Percentiles rank a stretch among this genome's conserved stretches.
These are phyloP conservation scores for Penicillium sp. DNA, from an alignment of 2,329 filamentous ascomycete species.

Conservation along the genomic window DNA sequence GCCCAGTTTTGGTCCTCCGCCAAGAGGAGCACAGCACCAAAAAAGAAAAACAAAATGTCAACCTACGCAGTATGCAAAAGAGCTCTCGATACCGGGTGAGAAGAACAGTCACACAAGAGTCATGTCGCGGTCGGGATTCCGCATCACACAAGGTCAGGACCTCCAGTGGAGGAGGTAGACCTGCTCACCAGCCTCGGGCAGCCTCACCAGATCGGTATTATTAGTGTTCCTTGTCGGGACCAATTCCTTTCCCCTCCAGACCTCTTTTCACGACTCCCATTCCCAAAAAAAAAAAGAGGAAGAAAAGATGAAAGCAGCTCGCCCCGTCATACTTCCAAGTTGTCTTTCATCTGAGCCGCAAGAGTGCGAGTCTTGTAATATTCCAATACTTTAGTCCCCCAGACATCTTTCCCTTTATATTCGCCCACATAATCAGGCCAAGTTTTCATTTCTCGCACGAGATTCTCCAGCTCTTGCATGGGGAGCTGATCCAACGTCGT, in stretches of 20 bases:
- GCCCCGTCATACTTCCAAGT: constrained; percentile 8
- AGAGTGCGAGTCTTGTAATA: constrained; percentile 27
- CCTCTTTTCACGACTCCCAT: too few relatives aligned
- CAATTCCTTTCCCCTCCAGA: too few relatives aligned
- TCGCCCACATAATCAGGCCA: constrained; percentile 42
- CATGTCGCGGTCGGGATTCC: too few relatives aligned
- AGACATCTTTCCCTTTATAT: constrained; percentile 43
- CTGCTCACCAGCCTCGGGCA: too few relatives aligned
- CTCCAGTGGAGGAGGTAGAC: too few relatives aligned
- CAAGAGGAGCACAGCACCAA: background rate
- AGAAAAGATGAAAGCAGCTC: background rate
- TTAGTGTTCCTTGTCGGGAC: too few relatives aligned
- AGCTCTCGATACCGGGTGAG: too few relatives aligned
- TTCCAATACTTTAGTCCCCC: constrained; percentile 37
- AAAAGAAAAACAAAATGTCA: constrained; percentile 14
- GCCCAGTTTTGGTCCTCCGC: constrained; percentile 14
- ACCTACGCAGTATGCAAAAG: background rate
- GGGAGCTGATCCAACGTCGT: constrained; percentile 38
- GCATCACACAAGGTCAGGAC: too few relatives aligned
- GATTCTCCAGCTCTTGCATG: constrained; percentile 36
- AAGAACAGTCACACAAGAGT: too few relatives aligned
- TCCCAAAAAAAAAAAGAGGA: background rate
- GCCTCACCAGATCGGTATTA: too few relatives aligned
- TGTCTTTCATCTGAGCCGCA: constrained; percentile 6
- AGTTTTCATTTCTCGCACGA: constrained; percentile 40